Evolutionary conservation across 768 basidiomycete genomes (phyloP), one percentile per base, ranked within the genome.

Genomic region (Lepiota venenata): DNA sequence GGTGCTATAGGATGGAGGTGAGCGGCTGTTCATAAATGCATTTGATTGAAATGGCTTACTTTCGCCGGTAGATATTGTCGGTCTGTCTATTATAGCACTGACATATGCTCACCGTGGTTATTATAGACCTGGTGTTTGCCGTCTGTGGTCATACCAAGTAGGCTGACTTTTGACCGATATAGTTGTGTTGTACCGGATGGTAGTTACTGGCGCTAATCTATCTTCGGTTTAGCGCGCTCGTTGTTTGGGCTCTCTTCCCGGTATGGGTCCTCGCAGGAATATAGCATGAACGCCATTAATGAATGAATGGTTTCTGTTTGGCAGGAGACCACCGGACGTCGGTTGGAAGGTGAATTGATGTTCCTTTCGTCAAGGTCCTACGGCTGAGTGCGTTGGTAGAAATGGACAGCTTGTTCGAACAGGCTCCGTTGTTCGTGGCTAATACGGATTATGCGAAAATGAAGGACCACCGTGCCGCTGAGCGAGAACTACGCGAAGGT

Each of bases 101-200:
- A 4, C 3, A n/a, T 10, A n/a, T 29, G 14, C 25, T 21, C 22
- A 37, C 25, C 2, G 7, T 29, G 0, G n/a, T 10, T 29, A 11
- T 40, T 16, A 4, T 29, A 72, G 72, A 77, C 54, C 68, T 76
- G 12, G 76, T 76, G 2, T 76, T 76, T 41, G 75, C 74, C 0
- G 76, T 77, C 47, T 75, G 72, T 50, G 70, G 74, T 1, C 74
- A 76, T 58, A 74, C 75, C 1, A 77, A 77, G 73, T 72, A 41
- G 50, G 69, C 46, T 21, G 5, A 32, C 18, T 35, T 47, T 36
- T 32, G 35, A n/a, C 4, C 21, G 4, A 22, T 25, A 5, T 5
- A 25, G 25, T 25, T 25, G n/a, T 25, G 25, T 25, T 25, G 5
- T 25, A 25, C 25, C 5, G 25, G 25, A 25, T 25, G n/a, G 15